phyloP scores from a whole-genome alignment of 208 protist species.

The Trypanosoma congolense region DNA sequence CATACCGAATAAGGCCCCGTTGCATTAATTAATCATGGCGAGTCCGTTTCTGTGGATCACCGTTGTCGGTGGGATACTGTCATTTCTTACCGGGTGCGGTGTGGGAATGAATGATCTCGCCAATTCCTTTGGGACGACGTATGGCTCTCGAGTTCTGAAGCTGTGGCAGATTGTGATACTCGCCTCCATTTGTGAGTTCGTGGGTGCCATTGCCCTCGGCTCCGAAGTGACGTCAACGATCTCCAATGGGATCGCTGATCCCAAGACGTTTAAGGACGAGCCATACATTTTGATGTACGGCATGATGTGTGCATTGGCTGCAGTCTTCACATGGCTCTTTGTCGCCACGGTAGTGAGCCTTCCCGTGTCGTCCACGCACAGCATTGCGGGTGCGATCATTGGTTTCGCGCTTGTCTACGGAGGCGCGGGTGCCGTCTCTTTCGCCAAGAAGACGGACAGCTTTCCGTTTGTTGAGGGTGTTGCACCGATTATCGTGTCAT shows the following conservation, averaged over 20 bases:
- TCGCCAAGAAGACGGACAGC: slow-evolving; percentile 41
- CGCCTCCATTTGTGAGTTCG: slow-evolving; percentile 79
- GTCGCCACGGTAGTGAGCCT: slow-evolving; percentile 58
- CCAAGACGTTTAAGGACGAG: slow-evolving; percentile 36
- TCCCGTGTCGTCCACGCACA: slow-evolving; percentile 77
- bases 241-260: slow-evolving; percentile 66
- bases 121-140: slow-evolving; percentile 89
- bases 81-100: slow-evolving; percentile 71
- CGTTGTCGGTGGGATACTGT: slow-evolving; percentile 62
- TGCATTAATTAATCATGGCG: slow-evolving; percentile 9
- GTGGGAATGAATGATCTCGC: slow-evolving; percentile 90
- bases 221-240: slow-evolving; percentile 75
- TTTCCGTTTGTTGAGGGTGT: slow-evolving; percentile 75
- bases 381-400: slow-evolving; percentile 73
- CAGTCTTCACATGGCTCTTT: slow-evolving; percentile 64
- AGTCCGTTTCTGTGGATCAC: slow-evolving; percentile 61
- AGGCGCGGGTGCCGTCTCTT: slow-evolving; percentile 43
- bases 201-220: slow-evolving; percentile 63
- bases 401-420: slow-evolving; percentile 81
- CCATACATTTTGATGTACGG: slow-evolving; percentile 84
- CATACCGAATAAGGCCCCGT: too few species aligned
- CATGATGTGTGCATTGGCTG: slow-evolving; percentile 64
- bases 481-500: slow-evolving; percentile 68
- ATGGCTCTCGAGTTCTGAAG: slow-evolving; percentile 77
- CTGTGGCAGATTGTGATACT: slow-evolving; percentile 74